These are phyloP conservation scores for Umbelopsis vinacea DNA, from an alignment of 192 early-diverging fungal species.

Conservation along the genomic window DNA sequence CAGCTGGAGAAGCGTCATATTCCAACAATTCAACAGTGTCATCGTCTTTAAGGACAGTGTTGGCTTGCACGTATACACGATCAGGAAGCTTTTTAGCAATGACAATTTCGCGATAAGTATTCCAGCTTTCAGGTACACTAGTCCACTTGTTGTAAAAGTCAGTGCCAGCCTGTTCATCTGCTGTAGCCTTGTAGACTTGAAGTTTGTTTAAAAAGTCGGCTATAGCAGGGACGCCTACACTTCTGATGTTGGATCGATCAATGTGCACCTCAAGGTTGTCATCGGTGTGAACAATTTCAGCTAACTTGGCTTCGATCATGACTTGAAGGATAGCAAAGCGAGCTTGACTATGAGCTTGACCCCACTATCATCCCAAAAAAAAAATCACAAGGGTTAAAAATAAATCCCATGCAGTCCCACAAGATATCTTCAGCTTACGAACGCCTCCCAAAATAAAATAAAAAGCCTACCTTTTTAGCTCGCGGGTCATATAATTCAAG, in stretches of 20 bases:
- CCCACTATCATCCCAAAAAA: slow-evolving; percentile 38
- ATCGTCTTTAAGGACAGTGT: slow-evolving; percentile 43
- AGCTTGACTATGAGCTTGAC: slow-evolving; percentile 68
- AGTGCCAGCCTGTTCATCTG: slow-evolving; percentile 50
- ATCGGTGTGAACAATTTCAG: slow-evolving; percentile 29
- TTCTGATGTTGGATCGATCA: slow-evolving; percentile 56
- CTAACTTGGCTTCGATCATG: slow-evolving; percentile 53
- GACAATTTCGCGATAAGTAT: slow-evolving; percentile 53
- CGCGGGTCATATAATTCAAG: slow-evolving; percentile 57
- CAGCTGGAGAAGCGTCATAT: slow-evolving; percentile 55
- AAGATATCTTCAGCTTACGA: neutral
- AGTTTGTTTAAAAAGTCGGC: slow-evolving; percentile 58
- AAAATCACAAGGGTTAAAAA: neutral
- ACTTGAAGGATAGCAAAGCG: slow-evolving; percentile 58
- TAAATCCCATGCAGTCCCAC: slow-evolving; percentile 1
- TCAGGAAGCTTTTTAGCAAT: slow-evolving; percentile 56
- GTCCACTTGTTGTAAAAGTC: slow-evolving; percentile 53
- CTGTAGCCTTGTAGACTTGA: slow-evolving; percentile 65
- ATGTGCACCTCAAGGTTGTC: slow-evolving; percentile 48
- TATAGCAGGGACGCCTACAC: slow-evolving; percentile 54
- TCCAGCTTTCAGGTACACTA: slow-evolving; percentile 54
- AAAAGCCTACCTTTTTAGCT: slow-evolving; percentile 40
- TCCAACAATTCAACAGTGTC: slow-evolving; percentile 55
- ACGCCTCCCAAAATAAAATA: neutral
- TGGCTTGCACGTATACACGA: slow-evolving; percentile 59